phyloP scores from a whole-genome alignment of 805 yeast species.

The Starmerella ratchasimensis region DNA sequence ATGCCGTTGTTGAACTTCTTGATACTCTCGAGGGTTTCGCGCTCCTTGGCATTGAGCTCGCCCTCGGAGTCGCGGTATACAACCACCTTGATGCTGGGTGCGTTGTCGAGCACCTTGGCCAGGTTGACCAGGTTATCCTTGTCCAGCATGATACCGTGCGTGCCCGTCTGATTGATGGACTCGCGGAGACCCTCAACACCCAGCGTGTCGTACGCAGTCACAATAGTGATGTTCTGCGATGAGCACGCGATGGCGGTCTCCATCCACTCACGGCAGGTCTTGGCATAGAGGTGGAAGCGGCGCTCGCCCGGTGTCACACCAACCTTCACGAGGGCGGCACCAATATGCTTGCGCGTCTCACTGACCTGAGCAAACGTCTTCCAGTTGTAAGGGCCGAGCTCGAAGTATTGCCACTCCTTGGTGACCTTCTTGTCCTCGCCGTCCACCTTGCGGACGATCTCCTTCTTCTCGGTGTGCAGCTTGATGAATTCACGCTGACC shows the following conservation, averaged over 20 bases:
- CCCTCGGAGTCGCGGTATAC: conserved; percentile 47
- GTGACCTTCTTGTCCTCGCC: conserved; percentile 61
- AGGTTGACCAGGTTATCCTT: conserved; percentile 54
- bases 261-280: conserved; percentile 86
- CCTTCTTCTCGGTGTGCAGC: conserved; percentile 61
- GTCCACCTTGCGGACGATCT: conserved; percentile 58
- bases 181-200: conserved; percentile 42
- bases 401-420: conserved; percentile 81
- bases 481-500: conserved; percentile 71
- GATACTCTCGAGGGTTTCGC: conserved; percentile 41
- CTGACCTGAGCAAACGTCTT: conserved; percentile 47
- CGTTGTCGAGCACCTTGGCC: conserved; percentile 51
- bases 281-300: conserved; percentile 70
- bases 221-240: conserved; percentile 70
- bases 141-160: conserved; percentile 73
- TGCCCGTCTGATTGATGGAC: conserved; percentile 69
- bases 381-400: conserved; percentile 58
- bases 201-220: conserved; percentile 60
- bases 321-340: conserved; percentile 60
- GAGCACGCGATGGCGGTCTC: conserved; percentile 66
- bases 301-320: conserved; percentile 59
- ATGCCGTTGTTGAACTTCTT: conserved; percentile 54
- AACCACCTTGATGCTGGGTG: conserved; percentile 47
- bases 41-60: conserved; percentile 43
- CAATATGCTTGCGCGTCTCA: conserved; percentile 38